These are phyloP conservation scores for Aspergillus persii DNA, from an alignment of 2,329 filamentous ascomycete genomes.

Conservation along the genomic window DNA sequence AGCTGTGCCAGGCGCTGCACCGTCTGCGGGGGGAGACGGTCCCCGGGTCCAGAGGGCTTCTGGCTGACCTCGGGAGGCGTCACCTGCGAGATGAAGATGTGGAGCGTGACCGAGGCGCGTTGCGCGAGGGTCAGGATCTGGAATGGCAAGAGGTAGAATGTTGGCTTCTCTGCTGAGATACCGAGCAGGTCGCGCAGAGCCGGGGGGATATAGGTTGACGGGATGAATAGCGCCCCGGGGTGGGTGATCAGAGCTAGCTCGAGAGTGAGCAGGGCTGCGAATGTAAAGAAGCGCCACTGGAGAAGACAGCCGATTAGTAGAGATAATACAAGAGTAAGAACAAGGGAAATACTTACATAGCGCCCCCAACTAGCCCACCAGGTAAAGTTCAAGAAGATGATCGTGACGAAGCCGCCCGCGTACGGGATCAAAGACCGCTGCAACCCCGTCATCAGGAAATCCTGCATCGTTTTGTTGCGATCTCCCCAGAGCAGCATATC, in stretches of 20 bases:
- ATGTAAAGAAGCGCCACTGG: constrained; percentile 53
- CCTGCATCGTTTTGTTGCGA: constrained; percentile 57
- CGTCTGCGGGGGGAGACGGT: constrained; percentile 45
- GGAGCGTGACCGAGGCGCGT: constrained; percentile 72
- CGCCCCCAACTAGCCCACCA: constrained; percentile 44
- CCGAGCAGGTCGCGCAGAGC: constrained; percentile 27
- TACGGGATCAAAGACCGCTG: constrained; percentile 42
- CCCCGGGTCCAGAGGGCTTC: constrained; percentile 31
- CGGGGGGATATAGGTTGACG: constrained; percentile 30
- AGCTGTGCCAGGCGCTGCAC: constrained; percentile 67
- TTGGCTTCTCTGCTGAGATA: constrained; percentile 41
- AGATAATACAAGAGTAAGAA: constrained; percentile 11
- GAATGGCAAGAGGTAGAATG: constrained; percentile 68
- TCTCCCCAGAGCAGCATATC: constrained; percentile 62
- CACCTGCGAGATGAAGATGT: constrained; percentile 80
- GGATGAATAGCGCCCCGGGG: constrained; percentile 42
- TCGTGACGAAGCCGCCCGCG: constrained; percentile 34
- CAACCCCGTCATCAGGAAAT: constrained; percentile 70
- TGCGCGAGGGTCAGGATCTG: constrained; percentile 75
- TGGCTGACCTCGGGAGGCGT: constrained; percentile 61
- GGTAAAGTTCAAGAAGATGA: constrained; percentile 38
- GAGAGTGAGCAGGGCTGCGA: constrained; percentile 55
- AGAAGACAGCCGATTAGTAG: constrained; percentile 16
- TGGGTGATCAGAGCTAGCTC: constrained; percentile 59
- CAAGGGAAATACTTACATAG: constrained; percentile 40